Evolutionary conservation across 2,329 filamentous ascomycete genomes (phyloP), one percentile per base, ranked within the genome.

Genomic region (Aspergillus flavus): DNA sequence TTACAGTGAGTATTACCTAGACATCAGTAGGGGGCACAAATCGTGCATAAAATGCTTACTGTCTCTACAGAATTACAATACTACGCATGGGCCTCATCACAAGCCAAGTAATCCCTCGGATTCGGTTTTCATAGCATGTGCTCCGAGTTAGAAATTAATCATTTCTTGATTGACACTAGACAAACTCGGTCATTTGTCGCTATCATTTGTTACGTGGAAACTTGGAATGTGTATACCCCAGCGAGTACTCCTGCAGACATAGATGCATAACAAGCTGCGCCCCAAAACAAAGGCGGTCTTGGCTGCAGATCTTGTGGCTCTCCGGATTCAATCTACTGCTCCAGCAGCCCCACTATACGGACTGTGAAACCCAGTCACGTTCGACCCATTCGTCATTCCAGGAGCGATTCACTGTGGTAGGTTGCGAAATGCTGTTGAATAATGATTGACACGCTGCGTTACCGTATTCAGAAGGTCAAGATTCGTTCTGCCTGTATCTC

Each of bases 221-320:
- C 39, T 41, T 41, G 39, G n/a, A 41, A n/a, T 12, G 14, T 7
- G 14, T 14, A 10, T 41, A 41, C 39, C 1, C 19, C 19, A n/a
- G 41, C 43, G 4, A 23, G 10, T 23, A 14, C n/a, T 46, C 2
- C n/a, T 10, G 19, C 43, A 46, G 43, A 32, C 23, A 16, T 16
- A 48, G 6, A 28, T 48, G 14, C 14, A 28, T 48, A 23, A 16
- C 12, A 28, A 19, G 3, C 23, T 48, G 23, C 23, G 14, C 21
- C 21, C 46, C 19, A n/a, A 10, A 34, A 3, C 30, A 19, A 16
- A 34, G 9, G 34, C 14, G 21, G 50, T 10, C 16, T 34, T 34
- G 50, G 50, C 50, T 34, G 50, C 50, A 53, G 50, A 53, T 53
- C 50, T 32, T 34, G 1, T 32, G 16, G n/a, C 43, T 23, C 50